Percentiles rank a stretch among this genome's conserved stretches.
These are phyloP conservation scores for Lotus japonicus DNA, from an alignment of 306 rosid genomes.

Conservation along the genomic window DNA sequence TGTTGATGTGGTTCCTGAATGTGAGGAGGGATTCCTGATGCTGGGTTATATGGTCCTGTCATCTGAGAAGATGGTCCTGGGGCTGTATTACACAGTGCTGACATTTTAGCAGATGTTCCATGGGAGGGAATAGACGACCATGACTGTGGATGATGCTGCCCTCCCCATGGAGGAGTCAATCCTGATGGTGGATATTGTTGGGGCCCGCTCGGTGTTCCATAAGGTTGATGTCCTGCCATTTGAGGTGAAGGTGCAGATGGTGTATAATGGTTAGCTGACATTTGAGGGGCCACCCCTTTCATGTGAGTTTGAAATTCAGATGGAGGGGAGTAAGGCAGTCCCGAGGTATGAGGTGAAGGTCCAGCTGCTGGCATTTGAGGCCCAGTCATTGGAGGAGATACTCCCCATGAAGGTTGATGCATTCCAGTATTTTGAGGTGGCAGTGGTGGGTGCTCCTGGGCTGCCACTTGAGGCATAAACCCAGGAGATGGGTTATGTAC, in stretches of 20 bases:
- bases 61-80: slow-evolving; percentile 26
- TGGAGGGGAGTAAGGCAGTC: slow-evolving; percentile 24
- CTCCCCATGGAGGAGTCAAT: slow-evolving; percentile 6
- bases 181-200: slow-evolving; percentile 22
- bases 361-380: slow-evolving; percentile 18
- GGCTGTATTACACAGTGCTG: slow-evolving; percentile 7
- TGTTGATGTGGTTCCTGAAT: slow-evolving; percentile 31
- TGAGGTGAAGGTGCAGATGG: slow-evolving; percentile 26
- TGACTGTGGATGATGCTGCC: slow-evolving; percentile 15
- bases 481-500: no score
- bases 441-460: no score
- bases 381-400: slow-evolving; percentile 27
- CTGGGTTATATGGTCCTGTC: slow-evolving; percentile 22
- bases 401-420: slow-evolving; percentile 32
- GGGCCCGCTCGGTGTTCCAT: slow-evolving; percentile 10
- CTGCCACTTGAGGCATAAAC: no score
- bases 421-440: neutral
- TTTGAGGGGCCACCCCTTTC: slow-evolving; percentile 25
- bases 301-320: slow-evolving; percentile 23
- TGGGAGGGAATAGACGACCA: slow-evolving; percentile 11
- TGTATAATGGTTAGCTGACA: slow-evolving; percentile 11
- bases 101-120: slow-evolving; percentile 22
- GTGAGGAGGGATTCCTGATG: slow-evolving; percentile 27
- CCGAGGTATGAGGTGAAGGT: slow-evolving; percentile 26
- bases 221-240: slow-evolving; percentile 23